Conservation (phyloP, 352 stramenopile genomes). For the Plasmopara muralis region DNA sequence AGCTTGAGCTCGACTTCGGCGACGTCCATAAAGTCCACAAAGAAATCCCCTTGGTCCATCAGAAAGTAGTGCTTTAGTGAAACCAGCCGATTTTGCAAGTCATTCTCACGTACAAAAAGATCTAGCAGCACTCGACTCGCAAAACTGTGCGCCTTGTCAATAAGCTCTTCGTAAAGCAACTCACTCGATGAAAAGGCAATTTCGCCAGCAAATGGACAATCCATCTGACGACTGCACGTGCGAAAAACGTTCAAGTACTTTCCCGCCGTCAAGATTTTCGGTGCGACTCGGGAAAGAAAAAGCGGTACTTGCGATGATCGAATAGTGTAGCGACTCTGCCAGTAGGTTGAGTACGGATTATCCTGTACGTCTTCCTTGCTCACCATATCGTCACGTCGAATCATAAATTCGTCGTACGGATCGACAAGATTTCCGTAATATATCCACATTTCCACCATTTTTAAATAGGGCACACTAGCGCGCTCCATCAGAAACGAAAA, state of each 20-base stretch:
- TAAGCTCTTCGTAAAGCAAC: slow-evolving; percentile 73
- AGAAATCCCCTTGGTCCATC: slow-evolving; percentile 98
- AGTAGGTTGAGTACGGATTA: slow-evolving; percentile 88
- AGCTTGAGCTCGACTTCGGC: slow-evolving; percentile 92
- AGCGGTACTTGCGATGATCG: slow-evolving; percentile 71
- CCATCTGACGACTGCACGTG: slow-evolving; percentile 68
- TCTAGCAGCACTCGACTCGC: slow-evolving; percentile 69
- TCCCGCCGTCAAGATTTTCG: slow-evolving; percentile 86
- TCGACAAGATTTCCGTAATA: slow-evolving; percentile 86
- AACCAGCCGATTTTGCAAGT: slow-evolving; percentile 63
- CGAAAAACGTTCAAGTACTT: slow-evolving; percentile 91
- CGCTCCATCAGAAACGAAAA: slow-evolving; percentile 82
- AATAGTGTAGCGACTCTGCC: slow-evolving; percentile 82
- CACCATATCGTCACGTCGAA: slow-evolving; percentile 70
- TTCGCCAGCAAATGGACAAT: slow-evolving; percentile 70
- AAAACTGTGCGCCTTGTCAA: slow-evolving; percentile 79
- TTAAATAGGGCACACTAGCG: slow-evolving; percentile 81
- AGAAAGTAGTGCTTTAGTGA: slow-evolving; percentile 98
- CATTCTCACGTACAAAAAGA: slow-evolving; percentile 77
- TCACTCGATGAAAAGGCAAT: slow-evolving; percentile 63
- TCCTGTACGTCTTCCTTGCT: slow-evolving; percentile 78
- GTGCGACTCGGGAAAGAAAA: slow-evolving; percentile 65
- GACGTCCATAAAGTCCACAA: slow-evolving; percentile 97
- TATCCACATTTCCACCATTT: slow-evolving; percentile 89
- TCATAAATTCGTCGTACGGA: slow-evolving; percentile 90